Base-by-base conservation (phyloP, 805 yeast species). In the Candida andamanensis region DNA sequence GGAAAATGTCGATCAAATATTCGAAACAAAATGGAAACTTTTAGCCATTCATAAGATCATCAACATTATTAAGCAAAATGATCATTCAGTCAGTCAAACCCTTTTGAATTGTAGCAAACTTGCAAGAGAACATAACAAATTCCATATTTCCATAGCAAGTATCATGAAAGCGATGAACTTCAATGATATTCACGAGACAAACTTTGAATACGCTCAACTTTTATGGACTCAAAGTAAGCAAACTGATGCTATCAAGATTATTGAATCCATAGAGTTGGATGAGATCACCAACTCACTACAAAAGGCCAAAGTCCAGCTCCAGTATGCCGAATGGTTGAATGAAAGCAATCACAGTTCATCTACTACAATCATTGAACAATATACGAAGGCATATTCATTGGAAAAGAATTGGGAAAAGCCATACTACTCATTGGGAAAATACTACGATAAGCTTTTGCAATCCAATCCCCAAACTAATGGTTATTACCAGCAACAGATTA, bases 171-270 rank as follows among this genome's bases (percentile, higher is more conserved):
- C 85, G 1, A 60, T 74, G 56, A 58, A 63, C 19, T 17, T 23
- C 15, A 27, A 28, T 21, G 10, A 18, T 4, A 29, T 15, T 8
- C 24, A 10, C 6, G 37, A 21, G 17, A 13, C 24, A 17, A 80
- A 79, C 37, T 56, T 82, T 24, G 95, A 87, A 50, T 80, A 82
- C 53, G 80, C 96, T 0, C 78, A 83, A 36, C 66, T 92, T 6
- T 56, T 86, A 24, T 90, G 97, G 97, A 80, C 78, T 3, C 85
- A 84, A 49, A 95, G 95, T 1, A 94, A 86, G 41, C 85, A 76
- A 38, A 73, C 87, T 15, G 80, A 86, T 44, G 97, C 97, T 0
- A 67, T 90, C 26, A 78, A 81, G 31, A 64, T 76, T 6, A 60
- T 85, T 22, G 69, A 69, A 6, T 66, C 69, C 11, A 54, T 74